Conservation (phyloP, 2,329 filamentous ascomycete species). For the Pyricularia sp. region DNA sequence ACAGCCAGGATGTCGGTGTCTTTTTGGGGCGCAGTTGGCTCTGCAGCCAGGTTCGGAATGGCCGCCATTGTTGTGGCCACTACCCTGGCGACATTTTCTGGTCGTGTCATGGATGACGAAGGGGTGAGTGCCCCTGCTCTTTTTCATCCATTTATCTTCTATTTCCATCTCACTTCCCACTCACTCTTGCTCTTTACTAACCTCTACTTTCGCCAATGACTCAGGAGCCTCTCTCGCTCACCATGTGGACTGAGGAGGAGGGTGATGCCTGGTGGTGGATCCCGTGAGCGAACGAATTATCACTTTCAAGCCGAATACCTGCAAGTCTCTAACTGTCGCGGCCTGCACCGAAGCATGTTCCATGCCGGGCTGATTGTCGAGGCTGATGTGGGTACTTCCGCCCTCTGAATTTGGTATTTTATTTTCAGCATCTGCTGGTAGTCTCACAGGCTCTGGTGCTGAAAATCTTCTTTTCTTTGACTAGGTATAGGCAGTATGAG, state of each 20-base stretch:
- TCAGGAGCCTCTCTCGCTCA: background rate
- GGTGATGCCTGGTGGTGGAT: background rate
- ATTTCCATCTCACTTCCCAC: background rate
- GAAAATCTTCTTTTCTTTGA: background rate
- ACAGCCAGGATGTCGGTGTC: background rate
- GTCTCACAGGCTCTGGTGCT: background rate
- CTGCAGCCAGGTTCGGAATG: background rate
- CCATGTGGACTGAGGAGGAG: background rate
- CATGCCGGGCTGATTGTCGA: background rate
- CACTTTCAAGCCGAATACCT: no score
- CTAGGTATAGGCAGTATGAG: no score
- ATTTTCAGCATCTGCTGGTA: background rate
- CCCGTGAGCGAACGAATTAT: background rate
- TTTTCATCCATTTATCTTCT: background rate
- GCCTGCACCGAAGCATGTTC: background rate
- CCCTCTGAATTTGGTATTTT: no score
- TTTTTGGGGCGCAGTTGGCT: background rate
- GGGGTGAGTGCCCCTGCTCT: background rate
- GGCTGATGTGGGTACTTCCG: background rate
- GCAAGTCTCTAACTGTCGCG: background rate
- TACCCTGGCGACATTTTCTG: background rate
- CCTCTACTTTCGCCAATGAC: background rate
- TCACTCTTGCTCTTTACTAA: background rate
- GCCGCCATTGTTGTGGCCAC: background rate
- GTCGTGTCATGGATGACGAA: background rate